phyloP scores from a whole-genome alignment of 495 filamentous ascomycete genomes.

The Xylaria sp. region DNA sequence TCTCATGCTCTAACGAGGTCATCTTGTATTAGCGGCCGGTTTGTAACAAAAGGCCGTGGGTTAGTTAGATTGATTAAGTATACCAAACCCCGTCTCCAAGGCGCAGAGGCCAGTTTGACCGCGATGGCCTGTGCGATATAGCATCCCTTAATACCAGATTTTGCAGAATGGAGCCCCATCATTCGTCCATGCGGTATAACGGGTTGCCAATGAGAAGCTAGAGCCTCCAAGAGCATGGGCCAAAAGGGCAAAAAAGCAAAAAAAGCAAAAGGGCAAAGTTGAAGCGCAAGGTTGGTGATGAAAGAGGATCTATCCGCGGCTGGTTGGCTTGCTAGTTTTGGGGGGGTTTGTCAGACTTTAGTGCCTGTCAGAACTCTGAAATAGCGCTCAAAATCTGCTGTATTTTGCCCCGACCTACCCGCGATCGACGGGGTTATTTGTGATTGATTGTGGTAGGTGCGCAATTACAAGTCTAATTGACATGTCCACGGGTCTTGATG shows the following conservation, averaged over 20 bases:
- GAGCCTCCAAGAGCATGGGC: constrained; percentile 1
- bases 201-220: constrained; percentile 22
- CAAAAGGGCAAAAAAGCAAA: constrained; percentile 11
- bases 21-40: background rate
- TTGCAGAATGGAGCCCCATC: constrained; percentile 1
- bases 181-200: constrained; percentile 17
- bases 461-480: background rate
- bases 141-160: background rate
- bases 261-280: constrained; percentile 1
- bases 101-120: constrained; percentile 8
- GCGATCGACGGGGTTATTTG: constrained; percentile 13
- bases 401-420: constrained; percentile 15
- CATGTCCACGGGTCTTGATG: background rate
- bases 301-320: constrained; percentile 28
- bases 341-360: constrained; percentile 23
- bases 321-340: background rate
- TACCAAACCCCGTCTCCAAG: background rate
- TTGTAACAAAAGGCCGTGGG: background rate
- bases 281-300: constrained; percentile 27
- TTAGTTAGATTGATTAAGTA: background rate
- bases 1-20: background rate
- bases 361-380: constrained; percentile 26
- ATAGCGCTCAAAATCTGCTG: constrained; percentile 11
- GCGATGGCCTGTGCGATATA: constrained; percentile 16
- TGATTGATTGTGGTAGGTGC: constrained; percentile 8